phyloP scores from a whole-genome alignment of 148 eudicot genomes.

The Dysphania ambrosioides region DNA sequence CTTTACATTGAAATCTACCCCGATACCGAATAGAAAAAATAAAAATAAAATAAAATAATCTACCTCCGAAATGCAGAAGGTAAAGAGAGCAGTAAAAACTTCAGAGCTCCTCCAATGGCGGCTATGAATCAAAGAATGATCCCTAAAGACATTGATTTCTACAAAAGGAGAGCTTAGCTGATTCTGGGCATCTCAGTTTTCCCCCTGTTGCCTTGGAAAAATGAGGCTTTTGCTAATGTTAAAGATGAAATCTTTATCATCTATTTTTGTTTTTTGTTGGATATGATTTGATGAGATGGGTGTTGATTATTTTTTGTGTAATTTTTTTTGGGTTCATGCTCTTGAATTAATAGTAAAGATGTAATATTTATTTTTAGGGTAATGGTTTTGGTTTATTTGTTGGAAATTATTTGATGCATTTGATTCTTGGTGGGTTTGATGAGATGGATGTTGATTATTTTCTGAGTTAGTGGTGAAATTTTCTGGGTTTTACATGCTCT shows the following conservation, averaged over 20 bases:
- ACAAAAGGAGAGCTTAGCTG: slow-evolving; percentile 49
- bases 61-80: slow-evolving; percentile 36
- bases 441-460: too few species aligned
- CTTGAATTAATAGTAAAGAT: too few species aligned
- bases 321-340: slow-evolving; percentile 3
- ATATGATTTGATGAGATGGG: slow-evolving; percentile 5
- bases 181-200: slow-evolving; percentile 59
- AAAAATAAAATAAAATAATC: too few species aligned
- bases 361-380: too few species aligned
- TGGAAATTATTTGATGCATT: too few species aligned
- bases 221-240: slow-evolving; percentile 40
- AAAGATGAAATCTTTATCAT: background rate
- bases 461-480: too few species aligned
- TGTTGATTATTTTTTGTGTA: background rate
- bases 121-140: slow-evolving; percentile 27
- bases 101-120: slow-evolving; percentile 36
- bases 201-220: slow-evolving; percentile 49
- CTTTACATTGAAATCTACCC: too few species aligned
- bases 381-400: too few species aligned
- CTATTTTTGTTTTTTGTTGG: background rate
- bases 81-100: slow-evolving; percentile 22
- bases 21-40: too few species aligned
- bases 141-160: slow-evolving; percentile 28
- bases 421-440: too few species aligned
- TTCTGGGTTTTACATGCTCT: too few species aligned